Base-by-base conservation (phyloP, 2,329 filamentous ascomycete genomes). In the Botryotinia convoluta region DNA sequence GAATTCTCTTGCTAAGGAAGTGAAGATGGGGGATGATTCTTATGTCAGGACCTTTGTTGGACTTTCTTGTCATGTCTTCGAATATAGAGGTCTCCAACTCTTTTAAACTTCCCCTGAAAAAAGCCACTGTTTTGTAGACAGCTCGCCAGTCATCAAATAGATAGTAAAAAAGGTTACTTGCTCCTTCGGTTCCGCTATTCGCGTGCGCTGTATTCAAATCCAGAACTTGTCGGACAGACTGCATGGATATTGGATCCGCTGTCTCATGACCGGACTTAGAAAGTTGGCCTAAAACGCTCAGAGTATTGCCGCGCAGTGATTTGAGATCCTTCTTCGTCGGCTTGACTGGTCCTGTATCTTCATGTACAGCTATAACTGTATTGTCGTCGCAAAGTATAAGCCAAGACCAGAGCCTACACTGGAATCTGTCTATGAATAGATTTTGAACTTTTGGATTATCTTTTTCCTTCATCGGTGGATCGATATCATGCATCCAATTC, bases 321-420 rank as follows among this genome's bases (percentile, higher is more conserved):
- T 72, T 54, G 64, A 78, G 80, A 77, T 82, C 37, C 35, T 29
- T 62, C 64, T 74, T 75, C 3, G 77, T 74, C 26, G 76, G 72
- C 14, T 82, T 81, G 51, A 81, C 77, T 12, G 79, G 16, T 6
- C 73, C 77, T 12, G 86, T 86, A 69, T 85, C 83, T 79, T 93
- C 92, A 73, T 92, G 88, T 59, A 94, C 88, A 0, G 91, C 91
- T 71, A 94, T 86, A 54, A 93, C 87, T 0, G 91, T 93, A 76
- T 88, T 85, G 78, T 93, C 91, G 76, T 90, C 85, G 76, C 89
- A 92, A 14, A 93, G 81, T 6, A 92, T 83, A 8, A 93, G 84
- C 92, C 92, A 94, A 32, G 90, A 90, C 91, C 91, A 94, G 12
- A 90, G 81, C 37, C 89, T 82, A 74, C 84, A 86, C 39, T 86